Conservation (phyloP, 2,329 filamentous ascomycete species). For the Teratosphaeria epicoccoides region DNA sequence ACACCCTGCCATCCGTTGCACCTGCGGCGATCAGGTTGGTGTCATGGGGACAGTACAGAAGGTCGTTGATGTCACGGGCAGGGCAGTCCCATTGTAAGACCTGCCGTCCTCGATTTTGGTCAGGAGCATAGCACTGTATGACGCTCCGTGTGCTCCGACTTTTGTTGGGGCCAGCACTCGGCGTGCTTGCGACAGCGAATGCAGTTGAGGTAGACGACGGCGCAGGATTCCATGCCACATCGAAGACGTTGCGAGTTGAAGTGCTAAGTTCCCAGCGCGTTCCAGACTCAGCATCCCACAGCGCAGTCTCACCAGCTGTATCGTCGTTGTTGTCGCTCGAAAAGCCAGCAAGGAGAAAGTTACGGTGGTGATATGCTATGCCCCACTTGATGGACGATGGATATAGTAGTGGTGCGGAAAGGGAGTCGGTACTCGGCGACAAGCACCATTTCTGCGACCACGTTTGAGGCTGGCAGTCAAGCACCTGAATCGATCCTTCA, state of each 20-base stretch:
- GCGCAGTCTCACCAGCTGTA: constrained; percentile 40
- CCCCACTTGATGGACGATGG: constrained; percentile 43
- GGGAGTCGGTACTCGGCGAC: constrained; percentile 11
- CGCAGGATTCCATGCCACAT: constrained; percentile 46
- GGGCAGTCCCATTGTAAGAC: constrained; percentile 44
- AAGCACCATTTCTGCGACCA: constrained; percentile 3
- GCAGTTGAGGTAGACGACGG: constrained; percentile 26
- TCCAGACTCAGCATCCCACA: constrained; percentile 42
- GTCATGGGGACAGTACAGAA: constrained; percentile 37
- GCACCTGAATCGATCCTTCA: constrained; percentile 14
- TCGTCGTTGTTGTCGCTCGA: constrained; percentile 28
- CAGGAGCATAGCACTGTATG: constrained; percentile 43
- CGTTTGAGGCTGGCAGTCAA: constrained; percentile 4
- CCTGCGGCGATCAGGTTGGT: constrained; percentile 46
- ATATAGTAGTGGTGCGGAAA: constrained; percentile 22
- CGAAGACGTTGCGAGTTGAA: constrained; percentile 46
- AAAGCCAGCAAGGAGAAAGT: constrained; percentile 47
- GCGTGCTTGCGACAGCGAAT: constrained; percentile 45
- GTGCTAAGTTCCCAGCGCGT: constrained; percentile 33
- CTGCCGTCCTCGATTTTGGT: constrained; percentile 22
- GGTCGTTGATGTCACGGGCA: constrained; percentile 51
- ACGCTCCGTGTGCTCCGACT: constrained; percentile 37
- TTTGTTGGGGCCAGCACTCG: constrained; percentile 23
- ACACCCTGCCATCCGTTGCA: constrained; percentile 49
- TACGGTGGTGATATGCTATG: constrained; percentile 23